Evolutionary conservation across 345 rosid species (phyloP).

Genomic region (Eucalyptus marginata): DNA sequence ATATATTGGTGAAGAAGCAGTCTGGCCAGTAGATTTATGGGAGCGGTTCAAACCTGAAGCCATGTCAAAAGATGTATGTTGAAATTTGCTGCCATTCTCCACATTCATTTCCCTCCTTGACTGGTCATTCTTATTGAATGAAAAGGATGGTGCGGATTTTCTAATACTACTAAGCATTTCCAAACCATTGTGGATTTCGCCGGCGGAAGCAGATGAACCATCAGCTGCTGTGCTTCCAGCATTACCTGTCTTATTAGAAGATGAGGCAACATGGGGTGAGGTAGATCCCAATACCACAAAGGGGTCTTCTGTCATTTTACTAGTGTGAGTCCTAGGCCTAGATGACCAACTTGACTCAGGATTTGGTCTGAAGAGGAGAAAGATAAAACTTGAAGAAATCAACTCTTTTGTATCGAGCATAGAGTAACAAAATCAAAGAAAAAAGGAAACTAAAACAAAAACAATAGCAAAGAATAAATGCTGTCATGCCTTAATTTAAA

Average conservation of each 20-base stretch:
- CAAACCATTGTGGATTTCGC: conserved; percentile 9
- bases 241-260: conserved; percentile 10
- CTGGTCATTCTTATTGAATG: conserved; percentile 2
- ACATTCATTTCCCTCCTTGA: conserved; percentile 3
- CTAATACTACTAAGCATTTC: conserved; percentile 19
- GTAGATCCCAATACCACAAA: conserved; percentile 14
- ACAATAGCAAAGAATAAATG: background rate
- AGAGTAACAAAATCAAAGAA: background rate
- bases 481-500: background rate
- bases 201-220: conserved; percentile 1
- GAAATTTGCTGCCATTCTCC: conserved; percentile 3
- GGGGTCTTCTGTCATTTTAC: conserved; percentile 13
- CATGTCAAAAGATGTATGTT: conserved; percentile 8
- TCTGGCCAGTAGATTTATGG: background rate
- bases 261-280: conserved; percentile 13
- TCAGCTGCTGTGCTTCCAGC: conserved; percentile 13
- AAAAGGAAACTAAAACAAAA: background rate
- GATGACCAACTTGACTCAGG: conserved; percentile 9
- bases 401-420: background rate
- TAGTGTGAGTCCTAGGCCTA: conserved; percentile 7
- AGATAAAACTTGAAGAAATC: background rate
- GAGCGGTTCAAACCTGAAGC: conserved; percentile 1
- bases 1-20: background rate
- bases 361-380: conserved; percentile 13
- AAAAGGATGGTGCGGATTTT: conserved; percentile 1